Base-by-base conservation (phyloP, 2,329 filamentous ascomycete species). In the Sporothrix phasma region DNA sequence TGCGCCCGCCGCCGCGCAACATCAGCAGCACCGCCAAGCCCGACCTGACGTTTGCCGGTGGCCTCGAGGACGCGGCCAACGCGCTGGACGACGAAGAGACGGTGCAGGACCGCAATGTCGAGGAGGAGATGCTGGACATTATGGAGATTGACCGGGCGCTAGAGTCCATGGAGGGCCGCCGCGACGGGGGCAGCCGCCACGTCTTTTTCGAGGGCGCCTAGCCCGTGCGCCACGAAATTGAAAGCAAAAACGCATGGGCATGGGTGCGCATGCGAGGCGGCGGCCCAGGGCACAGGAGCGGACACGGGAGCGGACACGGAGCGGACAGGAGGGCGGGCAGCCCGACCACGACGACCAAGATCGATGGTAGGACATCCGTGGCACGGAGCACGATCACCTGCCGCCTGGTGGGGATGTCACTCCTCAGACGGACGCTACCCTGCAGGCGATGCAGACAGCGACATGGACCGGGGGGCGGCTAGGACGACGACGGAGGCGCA, bases 101-200 rank as follows among this genome's bases (percentile, higher is more conserved):
- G n/a, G 78, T 76, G 17, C 71, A 73, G 24, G 75, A 76, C 29
- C 75, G 83, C 37, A 79, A 85, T 64, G 77, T 85, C 13, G 83
- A 86, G 70, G 77, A 78, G 34, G 83, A 86, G 72, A 81, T 86
- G 77, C 76, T 88, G 68, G 84, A 86, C 70, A 84, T 88, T 51
- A 82, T 86, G 79, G 84, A 84, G 68, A 85, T 88, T 69, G 85
- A 88, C 68, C 80, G 82, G 65, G 81, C 80, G 58, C 72, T 88
- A 61, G 79, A 83, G 56, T 77, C 75, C 59, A 76, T 88, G 81
- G 80, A 84, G 63, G 76, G 73, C 45, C 77, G 77, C 39, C 75
- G 79, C 53, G 77, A 76, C 39, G 76, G 75, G 63, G 80, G 79
- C 10, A 51, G 51, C n/a, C 64, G 58, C 19, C 66, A 69, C n/a